Base-by-base conservation (phyloP, 768 basidiomycete species). In the Boletus coccyginus region DNA sequence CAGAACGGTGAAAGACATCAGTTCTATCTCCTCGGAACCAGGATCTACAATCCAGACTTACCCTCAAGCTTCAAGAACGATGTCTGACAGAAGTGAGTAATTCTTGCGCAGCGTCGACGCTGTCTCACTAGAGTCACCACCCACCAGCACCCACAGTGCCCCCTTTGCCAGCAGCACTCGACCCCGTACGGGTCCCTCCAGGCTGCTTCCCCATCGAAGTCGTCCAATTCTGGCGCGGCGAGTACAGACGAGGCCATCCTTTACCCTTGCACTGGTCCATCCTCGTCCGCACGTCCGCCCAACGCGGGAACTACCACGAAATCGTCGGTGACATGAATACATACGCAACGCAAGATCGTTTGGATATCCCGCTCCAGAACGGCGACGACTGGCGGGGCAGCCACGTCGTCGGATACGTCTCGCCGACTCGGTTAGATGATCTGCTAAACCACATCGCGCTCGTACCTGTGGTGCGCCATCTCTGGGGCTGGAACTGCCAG, bases 221-320 rank as follows among this genome's bases (percentile, higher is more conserved):
- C 42, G 55, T 58, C 43, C 70, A 71, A 33, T 72, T 59, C 44
- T 70, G 70, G 70, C 65, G 62, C 16, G 70, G 70, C 13, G 62
- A 68, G 46, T 54, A 56, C 46, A 8, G 17, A 5, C 52, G 27
- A 2, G 46, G 59, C 5, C 43, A 14, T 5, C 63, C 65, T 3
- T n/a, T 51, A 19, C 70, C 60, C n/a, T 50, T 71, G 1, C 69
- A 72, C 57, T 70, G 70, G 66, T 50, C 63, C 44, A 63, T 70
- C 57, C 14, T 62, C 54, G 41, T 70, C 50, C 70, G 62, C 24
- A 70, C 60, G 29, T 57, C 59, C 14, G 31, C 56, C 19, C 0
- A 29, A 0, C 56, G 58, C 9, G 68, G 70, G 3, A 70, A 72
- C 55, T 53, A 43, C 9, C 70, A 72, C 58, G 62, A 72, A 46